A percentile compares a stretch with the other conserved stretches of the same genome.
Conservation (phyloP, 1,284 basidiomycete species). For the Ganoderma sp. region DNA sequence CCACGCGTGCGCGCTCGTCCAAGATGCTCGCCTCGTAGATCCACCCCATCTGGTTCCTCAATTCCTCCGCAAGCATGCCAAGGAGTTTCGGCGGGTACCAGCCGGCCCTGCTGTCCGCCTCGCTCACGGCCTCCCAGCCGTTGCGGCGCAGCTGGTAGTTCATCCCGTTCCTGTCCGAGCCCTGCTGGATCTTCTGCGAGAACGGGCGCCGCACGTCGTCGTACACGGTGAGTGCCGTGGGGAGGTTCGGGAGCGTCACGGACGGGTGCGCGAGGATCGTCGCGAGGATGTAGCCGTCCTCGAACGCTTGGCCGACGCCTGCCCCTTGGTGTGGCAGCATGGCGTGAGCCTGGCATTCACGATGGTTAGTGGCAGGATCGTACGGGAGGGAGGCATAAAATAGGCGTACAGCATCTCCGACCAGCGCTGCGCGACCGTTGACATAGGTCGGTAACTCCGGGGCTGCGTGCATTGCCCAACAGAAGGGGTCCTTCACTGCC, state of each 20-base stretch:
- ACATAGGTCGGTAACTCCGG: constrained; percentile 35
- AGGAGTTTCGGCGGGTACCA: constrained; percentile 9
- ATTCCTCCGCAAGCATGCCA: neutral
- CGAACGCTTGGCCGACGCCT: constrained; percentile 48
- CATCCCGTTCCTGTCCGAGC: constrained; percentile 14
- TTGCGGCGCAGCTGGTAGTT: constrained; percentile 6
- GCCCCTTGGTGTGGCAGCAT: constrained; percentile 46
- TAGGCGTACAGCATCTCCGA: constrained; percentile 42
- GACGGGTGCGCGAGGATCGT: constrained; percentile 41
- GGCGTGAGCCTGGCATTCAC: constrained; percentile 20
- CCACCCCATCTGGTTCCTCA: neutral
- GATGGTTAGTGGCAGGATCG: constrained; percentile 31
- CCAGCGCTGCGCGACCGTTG: constrained; percentile 33
- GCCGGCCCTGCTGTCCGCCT: constrained; percentile 17
- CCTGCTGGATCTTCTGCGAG: constrained; percentile 20
- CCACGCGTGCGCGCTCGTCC: neutral
- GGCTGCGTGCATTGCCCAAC: constrained; percentile 37
- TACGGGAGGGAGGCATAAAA: too few relatives aligned
- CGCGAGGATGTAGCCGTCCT: constrained; percentile 38
- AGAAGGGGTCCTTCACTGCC: constrained; percentile 6
- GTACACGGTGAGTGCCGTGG: constrained; percentile 42
- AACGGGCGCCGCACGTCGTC: constrained; percentile 43
- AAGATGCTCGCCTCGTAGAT: constrained; percentile 26
- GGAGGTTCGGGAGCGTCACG: constrained; percentile 37
- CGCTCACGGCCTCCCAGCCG: constrained; percentile 11